Evolutionary conservation across 371 early-diverging fungal species (phyloP).

Genomic region (Mucor piriformis): DNA sequence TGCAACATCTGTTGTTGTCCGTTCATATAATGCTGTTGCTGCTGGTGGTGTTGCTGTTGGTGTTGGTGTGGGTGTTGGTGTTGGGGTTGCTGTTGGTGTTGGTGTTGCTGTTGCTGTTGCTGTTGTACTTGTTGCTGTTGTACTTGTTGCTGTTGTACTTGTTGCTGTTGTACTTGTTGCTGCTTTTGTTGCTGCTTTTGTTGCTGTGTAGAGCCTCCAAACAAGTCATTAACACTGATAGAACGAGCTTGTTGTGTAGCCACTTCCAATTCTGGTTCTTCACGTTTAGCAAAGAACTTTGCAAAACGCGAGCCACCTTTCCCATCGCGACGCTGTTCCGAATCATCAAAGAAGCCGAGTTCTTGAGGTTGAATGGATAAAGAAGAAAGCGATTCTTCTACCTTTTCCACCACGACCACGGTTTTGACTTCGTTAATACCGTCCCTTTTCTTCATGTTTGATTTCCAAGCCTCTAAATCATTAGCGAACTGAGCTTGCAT

Average conservation of each 20-base stretch:
- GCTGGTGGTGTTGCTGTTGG: background rate
- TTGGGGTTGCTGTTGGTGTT: background rate
- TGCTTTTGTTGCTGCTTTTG: background rate
- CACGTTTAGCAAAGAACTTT: slow-evolving; percentile 59
- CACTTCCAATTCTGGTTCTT: slow-evolving; percentile 27
- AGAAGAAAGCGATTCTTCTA: slow-evolving; percentile 2
- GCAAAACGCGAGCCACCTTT: slow-evolving; percentile 64
- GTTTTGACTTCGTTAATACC: slow-evolving; percentile 11
- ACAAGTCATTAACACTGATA: slow-evolving; percentile 58
- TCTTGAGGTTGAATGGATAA: slow-evolving; percentile 8
- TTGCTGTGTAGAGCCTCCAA: slow-evolving; percentile 30
- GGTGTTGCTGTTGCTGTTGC: background rate
- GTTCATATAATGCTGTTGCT: slow-evolving; percentile 24
- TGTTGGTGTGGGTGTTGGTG: background rate
- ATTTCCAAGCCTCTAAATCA: slow-evolving; percentile 69
- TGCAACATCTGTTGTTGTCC: slow-evolving; percentile 25
- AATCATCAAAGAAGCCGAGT: slow-evolving; percentile 22
- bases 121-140: background rate
- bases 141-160: background rate
- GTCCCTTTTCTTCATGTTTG: slow-evolving; percentile 65
- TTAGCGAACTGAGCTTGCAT: slow-evolving; percentile 42
- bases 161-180: background rate
- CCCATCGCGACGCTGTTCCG: slow-evolving; percentile 36
- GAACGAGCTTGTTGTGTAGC: slow-evolving; percentile 26
- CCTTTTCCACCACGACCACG: background rate